Conservation (phyloP, 305 asterid species). For the Striga hermonthica region DNA sequence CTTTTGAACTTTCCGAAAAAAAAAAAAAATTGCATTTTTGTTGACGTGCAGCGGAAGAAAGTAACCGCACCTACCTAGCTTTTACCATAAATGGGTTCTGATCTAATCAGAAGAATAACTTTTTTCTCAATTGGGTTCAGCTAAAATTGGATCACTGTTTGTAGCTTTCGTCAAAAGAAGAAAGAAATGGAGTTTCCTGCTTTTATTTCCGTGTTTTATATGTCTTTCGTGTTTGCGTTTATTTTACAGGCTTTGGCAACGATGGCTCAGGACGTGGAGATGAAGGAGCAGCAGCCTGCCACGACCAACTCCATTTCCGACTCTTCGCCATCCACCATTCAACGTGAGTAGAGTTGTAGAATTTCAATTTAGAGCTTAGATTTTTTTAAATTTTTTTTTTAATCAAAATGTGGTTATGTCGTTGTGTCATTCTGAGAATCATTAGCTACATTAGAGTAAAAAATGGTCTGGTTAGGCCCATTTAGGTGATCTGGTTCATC, state of each 20-base stretch:
- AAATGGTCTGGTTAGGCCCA: too few species aligned
- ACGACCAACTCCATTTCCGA: constrained; percentile 44
- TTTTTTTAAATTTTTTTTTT: neutral
- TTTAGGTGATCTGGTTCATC: too few species aligned
- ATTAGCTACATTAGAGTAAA: too few species aligned
- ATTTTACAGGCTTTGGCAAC: constrained; percentile 41
- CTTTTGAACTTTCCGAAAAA: too few species aligned
- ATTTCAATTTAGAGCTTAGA: neutral
- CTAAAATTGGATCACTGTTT: neutral
- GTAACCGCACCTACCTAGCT: neutral
- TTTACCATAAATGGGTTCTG: neutral
- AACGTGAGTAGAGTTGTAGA: constrained; percentile 41
- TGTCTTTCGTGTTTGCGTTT: constrained; percentile 31
- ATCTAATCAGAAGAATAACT: neutral
- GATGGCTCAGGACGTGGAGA: constrained; percentile 85
- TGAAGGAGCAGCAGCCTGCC: constrained; percentile 64
- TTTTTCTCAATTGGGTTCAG: neutral
- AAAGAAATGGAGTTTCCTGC: neutral
- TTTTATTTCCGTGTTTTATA: constrained; percentile 31
- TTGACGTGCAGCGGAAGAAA: constrained; percentile 6
- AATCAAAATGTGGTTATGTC: too few species aligned
- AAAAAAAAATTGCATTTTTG: neutral
- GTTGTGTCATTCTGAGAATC: neutral
- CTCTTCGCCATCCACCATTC: constrained; percentile 48
- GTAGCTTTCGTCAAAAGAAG: neutral